Evolutionary conservation across 2,329 filamentous ascomycete species (phyloP).

Genomic region (Calonectria henricotiae): DNA sequence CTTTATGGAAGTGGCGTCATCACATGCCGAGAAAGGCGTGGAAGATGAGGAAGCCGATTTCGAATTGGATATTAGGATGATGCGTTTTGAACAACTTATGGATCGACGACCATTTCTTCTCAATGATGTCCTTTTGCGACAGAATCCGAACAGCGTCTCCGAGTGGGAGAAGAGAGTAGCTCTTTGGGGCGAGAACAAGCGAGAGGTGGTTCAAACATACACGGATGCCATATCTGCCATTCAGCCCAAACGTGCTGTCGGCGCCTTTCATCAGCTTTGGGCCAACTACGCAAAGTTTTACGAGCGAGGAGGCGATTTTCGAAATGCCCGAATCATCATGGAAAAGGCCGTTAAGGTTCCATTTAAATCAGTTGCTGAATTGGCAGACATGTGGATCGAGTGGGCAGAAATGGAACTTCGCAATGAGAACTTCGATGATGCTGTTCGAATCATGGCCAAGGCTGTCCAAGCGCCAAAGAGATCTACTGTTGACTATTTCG

Average conservation of each 20-base stretch:
- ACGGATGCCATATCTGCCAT: conserved; percentile 94
- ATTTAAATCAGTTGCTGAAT: conserved; percentile 96
- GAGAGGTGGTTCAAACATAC: conserved; percentile 94
- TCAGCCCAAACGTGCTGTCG: conserved; percentile 93
- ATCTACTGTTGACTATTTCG: conserved; percentile 99
- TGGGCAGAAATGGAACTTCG: conserved; percentile 99
- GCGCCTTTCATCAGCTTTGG: conserved; percentile 96
- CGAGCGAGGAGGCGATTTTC: conserved; percentile 87
- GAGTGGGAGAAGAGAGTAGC: conserved; percentile 99
- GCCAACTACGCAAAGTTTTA: conserved; percentile 98
- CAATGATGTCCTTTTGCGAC: conserved; percentile 94
- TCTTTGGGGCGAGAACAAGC: conserved; percentile 94
- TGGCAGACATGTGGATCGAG: conserved; percentile 98
- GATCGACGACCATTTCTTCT: conserved; percentile 95
- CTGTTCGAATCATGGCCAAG: conserved; percentile 96
- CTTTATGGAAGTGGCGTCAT: conserved; percentile 89
- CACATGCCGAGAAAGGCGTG: conserved; percentile 83
- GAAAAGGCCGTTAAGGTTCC: conserved; percentile 98
- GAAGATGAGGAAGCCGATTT: conserved; percentile 90
- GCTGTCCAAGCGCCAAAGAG: conserved; percentile 96
- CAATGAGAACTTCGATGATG: conserved; percentile 95
- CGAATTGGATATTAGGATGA: conserved; percentile 96
- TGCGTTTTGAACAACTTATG: conserved; percentile 98
- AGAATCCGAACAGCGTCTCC: conserved; percentile 95
- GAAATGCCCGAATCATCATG: conserved; percentile 91